Percentiles rank a stretch among this genome's conserved stretches.
These are phyloP conservation scores for Paecilomyces sp. DNA, from an alignment of 2,329 filamentous ascomycete genomes.

Conservation along the genomic window DNA sequence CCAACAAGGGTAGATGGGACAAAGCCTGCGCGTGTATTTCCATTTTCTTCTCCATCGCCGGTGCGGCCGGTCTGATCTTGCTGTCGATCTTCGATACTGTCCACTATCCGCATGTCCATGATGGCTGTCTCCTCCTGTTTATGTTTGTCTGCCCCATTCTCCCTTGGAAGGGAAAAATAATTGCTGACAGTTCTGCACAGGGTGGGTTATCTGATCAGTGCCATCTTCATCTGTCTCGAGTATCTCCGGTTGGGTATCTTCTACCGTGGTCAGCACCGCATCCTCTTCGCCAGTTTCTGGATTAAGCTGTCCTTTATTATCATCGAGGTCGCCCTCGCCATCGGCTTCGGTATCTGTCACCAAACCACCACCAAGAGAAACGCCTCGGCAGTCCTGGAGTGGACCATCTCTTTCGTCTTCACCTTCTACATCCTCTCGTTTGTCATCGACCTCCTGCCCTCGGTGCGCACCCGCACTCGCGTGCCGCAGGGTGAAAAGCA, in stretches of 20 bases:
- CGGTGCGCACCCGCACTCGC: constrained; percentile 53
- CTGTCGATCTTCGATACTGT: constrained; percentile 79
- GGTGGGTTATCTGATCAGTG: constrained; percentile 73
- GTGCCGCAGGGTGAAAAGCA: constrained; percentile 36
- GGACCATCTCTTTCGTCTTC: constrained; percentile 73
- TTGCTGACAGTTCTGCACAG: constrained; percentile 11
- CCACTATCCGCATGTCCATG: constrained; percentile 60
- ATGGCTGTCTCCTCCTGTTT: constrained; percentile 73
- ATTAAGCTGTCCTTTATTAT: constrained; percentile 81
- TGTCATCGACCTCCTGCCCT: constrained; percentile 78
- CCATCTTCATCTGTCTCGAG: constrained; percentile 83
- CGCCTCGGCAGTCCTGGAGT: constrained; percentile 70
- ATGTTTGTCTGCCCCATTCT: constrained; percentile 41
- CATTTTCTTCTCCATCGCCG: constrained; percentile 60
- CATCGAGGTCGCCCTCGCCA: constrained; percentile 61
- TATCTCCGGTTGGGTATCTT: constrained; percentile 78
- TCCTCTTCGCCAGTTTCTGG: constrained; percentile 75
- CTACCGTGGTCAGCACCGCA: constrained; percentile 61
- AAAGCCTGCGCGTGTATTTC: constrained; percentile 31
- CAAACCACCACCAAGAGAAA: constrained; percentile 49
- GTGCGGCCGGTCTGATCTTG: constrained; percentile 72
- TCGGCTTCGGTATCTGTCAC: constrained; percentile 56
- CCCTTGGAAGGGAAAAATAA: not conserved
- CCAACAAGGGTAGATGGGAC: constrained; percentile 51
- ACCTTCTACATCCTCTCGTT: constrained; percentile 84